These are phyloP conservation scores for Paracoccidioides brasiliensis DNA, from an alignment of 2,329 filamentous ascomycete genomes.

Conservation along the genomic window DNA sequence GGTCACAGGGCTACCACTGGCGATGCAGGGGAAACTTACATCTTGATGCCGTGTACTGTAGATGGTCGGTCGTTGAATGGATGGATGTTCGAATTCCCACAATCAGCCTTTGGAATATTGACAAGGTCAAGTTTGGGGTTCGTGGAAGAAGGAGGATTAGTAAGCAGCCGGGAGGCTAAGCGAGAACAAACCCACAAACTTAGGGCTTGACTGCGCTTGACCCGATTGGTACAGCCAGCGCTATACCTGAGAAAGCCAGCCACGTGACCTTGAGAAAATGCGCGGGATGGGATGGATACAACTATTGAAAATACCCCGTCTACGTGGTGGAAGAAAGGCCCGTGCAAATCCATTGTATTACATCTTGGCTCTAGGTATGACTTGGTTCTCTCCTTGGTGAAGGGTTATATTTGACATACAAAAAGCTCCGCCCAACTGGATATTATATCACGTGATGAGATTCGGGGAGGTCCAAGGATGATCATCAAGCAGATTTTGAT, in stretches of 20 bases:
- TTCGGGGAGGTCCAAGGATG: background rate
- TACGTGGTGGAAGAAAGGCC: no score
- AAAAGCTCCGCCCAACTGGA: no score
- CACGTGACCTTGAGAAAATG: no score
- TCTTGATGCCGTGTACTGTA: conserved; percentile 13
- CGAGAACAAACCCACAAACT: conserved; percentile 11
- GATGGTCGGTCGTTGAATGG: conserved; percentile 12
- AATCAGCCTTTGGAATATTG: background rate
- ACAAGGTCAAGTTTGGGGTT: background rate
- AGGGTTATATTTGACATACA: no score
- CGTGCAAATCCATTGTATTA: no score
- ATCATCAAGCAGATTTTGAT: background rate
- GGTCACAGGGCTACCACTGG: background rate
- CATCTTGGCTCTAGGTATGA: no score
- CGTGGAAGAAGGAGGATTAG: conserved; percentile 8
- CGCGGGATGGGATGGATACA: no score
- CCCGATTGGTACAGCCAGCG: background rate
- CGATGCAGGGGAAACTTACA: conserved; percentile 10
- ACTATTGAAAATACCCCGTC: no score
- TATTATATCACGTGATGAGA: background rate
- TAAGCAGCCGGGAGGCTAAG: conserved; percentile 13
- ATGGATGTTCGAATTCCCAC: conserved; percentile 12
- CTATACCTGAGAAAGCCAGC: background rate
- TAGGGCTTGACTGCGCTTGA: conserved; percentile 8
- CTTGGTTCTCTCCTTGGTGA: no score